These are phyloP conservation scores for Exophiala alcalophila DNA, from an alignment of 2,329 filamentous ascomycete species.

Conservation along the genomic window DNA sequence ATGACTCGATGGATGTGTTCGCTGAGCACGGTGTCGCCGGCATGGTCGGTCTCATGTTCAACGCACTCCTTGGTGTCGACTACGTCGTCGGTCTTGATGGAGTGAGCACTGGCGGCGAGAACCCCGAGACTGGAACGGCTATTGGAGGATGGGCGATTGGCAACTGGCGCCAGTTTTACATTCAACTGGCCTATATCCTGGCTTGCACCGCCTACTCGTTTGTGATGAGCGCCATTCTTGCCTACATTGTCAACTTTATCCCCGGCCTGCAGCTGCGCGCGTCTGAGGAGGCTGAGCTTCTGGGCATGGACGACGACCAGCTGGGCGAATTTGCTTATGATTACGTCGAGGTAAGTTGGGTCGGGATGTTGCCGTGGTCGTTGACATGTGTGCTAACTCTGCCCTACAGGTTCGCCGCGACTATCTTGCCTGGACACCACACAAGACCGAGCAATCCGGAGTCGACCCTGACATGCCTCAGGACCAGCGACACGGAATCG, in stretches of 20 bases:
- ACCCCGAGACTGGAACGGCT: constrained; percentile 36
- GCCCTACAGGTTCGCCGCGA: constrained; percentile 42
- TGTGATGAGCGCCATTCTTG: constrained; percentile 64
- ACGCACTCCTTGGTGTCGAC: constrained; percentile 71
- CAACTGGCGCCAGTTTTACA: constrained; percentile 68
- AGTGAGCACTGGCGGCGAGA: constrained; percentile 49
- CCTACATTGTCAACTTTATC: constrained; percentile 68
- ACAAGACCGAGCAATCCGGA: constrained; percentile 39
- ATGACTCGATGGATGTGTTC: constrained; percentile 87
- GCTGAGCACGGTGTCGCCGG: constrained; percentile 84
- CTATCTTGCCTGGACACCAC: constrained; percentile 51
- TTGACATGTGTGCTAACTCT: neutral
- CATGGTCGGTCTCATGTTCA: constrained; percentile 75
- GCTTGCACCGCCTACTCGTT: constrained; percentile 66
- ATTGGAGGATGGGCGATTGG: constrained; percentile 68
- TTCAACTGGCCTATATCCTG: constrained; percentile 67
- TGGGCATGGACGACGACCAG: constrained; percentile 58
- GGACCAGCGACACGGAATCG: constrained; percentile 59
- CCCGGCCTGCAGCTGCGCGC: constrained; percentile 69
- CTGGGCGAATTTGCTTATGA: constrained; percentile 53
- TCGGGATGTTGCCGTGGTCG: too few relatives aligned
- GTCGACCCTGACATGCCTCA: constrained; percentile 54
- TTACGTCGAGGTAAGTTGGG: constrained; percentile 42
- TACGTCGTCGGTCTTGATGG: constrained; percentile 74
- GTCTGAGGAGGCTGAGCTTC: constrained; percentile 63